Percentiles rank a stretch among this genome's conserved stretches.
Evolutionary conservation across 352 stramenopile genomes (phyloP).

Genomic region (Globisporangium nunn): DNA sequence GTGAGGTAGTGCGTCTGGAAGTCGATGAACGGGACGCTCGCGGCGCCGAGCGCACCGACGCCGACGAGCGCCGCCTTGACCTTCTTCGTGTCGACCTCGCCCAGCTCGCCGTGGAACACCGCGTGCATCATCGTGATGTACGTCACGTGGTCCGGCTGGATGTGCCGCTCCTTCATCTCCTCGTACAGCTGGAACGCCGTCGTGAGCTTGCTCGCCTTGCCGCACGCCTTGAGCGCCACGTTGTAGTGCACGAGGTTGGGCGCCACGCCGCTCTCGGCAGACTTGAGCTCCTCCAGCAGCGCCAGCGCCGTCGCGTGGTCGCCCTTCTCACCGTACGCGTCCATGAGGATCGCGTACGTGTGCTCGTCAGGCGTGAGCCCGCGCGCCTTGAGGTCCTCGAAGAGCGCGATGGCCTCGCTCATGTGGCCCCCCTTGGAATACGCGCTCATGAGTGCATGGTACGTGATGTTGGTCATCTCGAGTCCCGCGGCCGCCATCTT

Average conservation of each 20-base stretch:
- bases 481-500: conserved; percentile 50
- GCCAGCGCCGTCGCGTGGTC: conserved; percentile 46
- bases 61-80: conserved; percentile 59
- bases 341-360: conserved; percentile 77
- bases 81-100: conserved; percentile 52
- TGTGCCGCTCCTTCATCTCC: conserved; percentile 74
- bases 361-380: conserved; percentile 41
- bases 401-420: conserved; percentile 44
- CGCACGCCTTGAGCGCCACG: conserved; percentile 64
- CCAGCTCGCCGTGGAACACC: conserved; percentile 74
- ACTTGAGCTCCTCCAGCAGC: conserved; percentile 55
- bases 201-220: conserved; percentile 61
- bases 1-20: conserved; percentile 70
- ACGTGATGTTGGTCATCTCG: conserved; percentile 64
- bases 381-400: conserved; percentile 46
- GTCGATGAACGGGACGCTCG: conserved; percentile 64
- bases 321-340: conserved; percentile 45
- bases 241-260: conserved; percentile 78
- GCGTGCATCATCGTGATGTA: conserved; percentile 88
- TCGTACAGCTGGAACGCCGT: conserved; percentile 79
- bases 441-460: conserved; percentile 63
- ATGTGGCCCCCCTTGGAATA: conserved; percentile 51
- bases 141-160: conserved; percentile 63
- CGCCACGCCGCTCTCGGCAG: conserved; percentile 10
- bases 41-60: conserved; percentile 43